Conservation (phyloP, 2,329 filamentous ascomycete genomes). For the Sporothrix curviconia region DNA sequence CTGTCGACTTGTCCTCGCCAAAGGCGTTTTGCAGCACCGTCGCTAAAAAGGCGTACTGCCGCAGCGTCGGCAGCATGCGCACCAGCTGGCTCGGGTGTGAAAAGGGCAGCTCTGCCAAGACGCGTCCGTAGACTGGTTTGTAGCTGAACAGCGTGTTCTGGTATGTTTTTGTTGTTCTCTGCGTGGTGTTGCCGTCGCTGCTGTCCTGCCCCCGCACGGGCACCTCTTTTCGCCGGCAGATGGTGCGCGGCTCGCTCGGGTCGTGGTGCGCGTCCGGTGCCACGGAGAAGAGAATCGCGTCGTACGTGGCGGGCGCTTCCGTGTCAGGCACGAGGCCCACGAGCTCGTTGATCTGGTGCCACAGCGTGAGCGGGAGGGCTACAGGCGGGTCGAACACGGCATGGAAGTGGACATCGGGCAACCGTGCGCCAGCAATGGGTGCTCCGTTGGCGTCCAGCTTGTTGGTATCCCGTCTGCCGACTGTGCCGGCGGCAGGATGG, state of each 20-base stretch:
- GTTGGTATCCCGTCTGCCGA: conserved; percentile 12
- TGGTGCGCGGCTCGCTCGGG: conserved; percentile 50
- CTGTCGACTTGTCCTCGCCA: conserved; percentile 27
- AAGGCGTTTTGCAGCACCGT: conserved; percentile 59
- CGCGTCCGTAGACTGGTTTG: conserved; percentile 65
- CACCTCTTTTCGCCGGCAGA: conserved; percentile 42
- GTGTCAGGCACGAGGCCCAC: conserved; percentile 42
- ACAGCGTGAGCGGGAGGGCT: conserved; percentile 58
- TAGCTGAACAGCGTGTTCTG: conserved; percentile 61
- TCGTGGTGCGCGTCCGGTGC: conserved; percentile 43
- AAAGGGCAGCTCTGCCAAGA: conserved; percentile 64
- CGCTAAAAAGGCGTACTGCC: conserved; percentile 69
- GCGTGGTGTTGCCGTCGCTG: not conserved
- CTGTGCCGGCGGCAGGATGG: conserved; percentile 19
- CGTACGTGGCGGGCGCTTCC: conserved; percentile 45
- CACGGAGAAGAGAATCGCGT: conserved; percentile 52
- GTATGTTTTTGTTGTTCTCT: conserved; percentile 31
- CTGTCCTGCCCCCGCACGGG: conserved; percentile 20
- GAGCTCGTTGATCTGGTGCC: conserved; percentile 54
- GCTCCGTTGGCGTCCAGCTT: conserved; percentile 16
- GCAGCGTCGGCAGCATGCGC: conserved; percentile 63
- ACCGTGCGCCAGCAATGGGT: conserved; percentile 38
- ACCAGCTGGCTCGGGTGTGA: conserved; percentile 71
- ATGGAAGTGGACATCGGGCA: conserved; percentile 68
- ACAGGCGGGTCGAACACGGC: conserved; percentile 70